phyloP scores from a whole-genome alignment of 2,329 filamentous ascomycete species.

The Diaporthe longicolla region DNA sequence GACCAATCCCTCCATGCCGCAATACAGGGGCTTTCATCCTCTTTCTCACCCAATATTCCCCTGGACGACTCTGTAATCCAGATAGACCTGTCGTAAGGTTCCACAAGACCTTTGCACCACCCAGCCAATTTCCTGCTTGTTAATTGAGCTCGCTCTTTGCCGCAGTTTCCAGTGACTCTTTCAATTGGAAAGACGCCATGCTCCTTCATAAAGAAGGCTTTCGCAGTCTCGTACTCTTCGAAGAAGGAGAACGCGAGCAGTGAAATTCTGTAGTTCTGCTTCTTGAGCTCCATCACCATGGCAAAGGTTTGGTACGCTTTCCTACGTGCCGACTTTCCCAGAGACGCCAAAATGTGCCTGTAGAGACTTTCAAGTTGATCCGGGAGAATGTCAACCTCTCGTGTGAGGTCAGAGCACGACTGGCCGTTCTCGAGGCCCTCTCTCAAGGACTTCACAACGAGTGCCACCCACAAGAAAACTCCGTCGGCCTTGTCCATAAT shows the following conservation, averaged over 20 bases:
- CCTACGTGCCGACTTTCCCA: background rate
- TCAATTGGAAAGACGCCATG: background rate
- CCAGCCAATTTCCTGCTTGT: background rate
- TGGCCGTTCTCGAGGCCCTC: constrained; percentile 12
- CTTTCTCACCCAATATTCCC: too few species aligned
- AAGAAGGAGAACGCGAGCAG: constrained; percentile 30
- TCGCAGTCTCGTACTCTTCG: background rate
- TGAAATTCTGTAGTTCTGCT: constrained; percentile 6
- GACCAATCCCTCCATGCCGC: background rate
- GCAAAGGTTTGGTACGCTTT: constrained; percentile 28
- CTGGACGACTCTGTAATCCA: background rate
- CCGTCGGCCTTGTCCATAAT: constrained; percentile 24
- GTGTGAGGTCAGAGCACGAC: background rate
- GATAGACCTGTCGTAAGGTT: background rate
- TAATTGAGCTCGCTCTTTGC: background rate
- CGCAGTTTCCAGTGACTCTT: background rate
- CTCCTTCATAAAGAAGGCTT: background rate
- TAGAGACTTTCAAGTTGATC: constrained; percentile 24
- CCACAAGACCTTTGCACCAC: constrained; percentile 28
- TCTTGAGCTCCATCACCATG: constrained; percentile 20
- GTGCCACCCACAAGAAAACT: constrained; percentile 31
- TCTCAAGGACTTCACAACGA: constrained; percentile 17
- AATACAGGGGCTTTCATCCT: too few species aligned
- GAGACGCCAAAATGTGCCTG: background rate
- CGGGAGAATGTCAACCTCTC: constrained; percentile 19